Percentiles rank a stretch among this genome's conserved stretches.
Conservation (phyloP, 208 protist genomes). For the Naegleria gruberi region DNA sequence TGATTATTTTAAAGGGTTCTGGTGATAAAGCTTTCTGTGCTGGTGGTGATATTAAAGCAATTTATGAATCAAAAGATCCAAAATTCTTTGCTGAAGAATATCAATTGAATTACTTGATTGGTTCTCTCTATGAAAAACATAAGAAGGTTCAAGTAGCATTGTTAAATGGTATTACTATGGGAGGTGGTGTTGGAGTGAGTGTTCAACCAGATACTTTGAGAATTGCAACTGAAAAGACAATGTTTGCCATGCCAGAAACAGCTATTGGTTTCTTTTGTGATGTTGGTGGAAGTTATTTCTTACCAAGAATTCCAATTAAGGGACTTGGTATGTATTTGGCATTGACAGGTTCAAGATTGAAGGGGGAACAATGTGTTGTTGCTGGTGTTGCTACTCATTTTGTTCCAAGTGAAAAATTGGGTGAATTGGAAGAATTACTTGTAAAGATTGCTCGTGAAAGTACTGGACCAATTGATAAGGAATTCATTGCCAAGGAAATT, state of each 20-base stretch:
- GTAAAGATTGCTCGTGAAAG: slow-evolving; percentile 37
- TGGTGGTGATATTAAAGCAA: slow-evolving; percentile 61
- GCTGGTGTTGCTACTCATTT: slow-evolving; percentile 66
- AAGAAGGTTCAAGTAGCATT: slow-evolving; percentile 55
- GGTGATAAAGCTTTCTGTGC: slow-evolving; percentile 62
- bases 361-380: slow-evolving; percentile 57
- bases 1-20: slow-evolving; percentile 29
- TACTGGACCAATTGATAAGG: background rate
- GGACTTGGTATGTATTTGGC: slow-evolving; percentile 62
- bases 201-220: slow-evolving; percentile 53
- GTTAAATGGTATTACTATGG: slow-evolving; percentile 66
- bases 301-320: slow-evolving; percentile 45
- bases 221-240: slow-evolving; percentile 61
- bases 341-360: slow-evolving; percentile 58
- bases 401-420: slow-evolving; percentile 49
- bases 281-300: slow-evolving; percentile 58
- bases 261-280: slow-evolving; percentile 67
- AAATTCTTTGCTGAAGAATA: slow-evolving; percentile 61
- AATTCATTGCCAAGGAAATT: background rate
- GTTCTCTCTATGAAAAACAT: slow-evolving; percentile 32
- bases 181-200: slow-evolving; percentile 59
- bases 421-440: slow-evolving; percentile 49
- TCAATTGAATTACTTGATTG: slow-evolving; percentile 55
- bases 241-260: slow-evolving; percentile 71
- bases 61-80: slow-evolving; percentile 37